phyloP scores from a whole-genome alignment of 208 protist species.

The Porcisia deanei region DNA sequence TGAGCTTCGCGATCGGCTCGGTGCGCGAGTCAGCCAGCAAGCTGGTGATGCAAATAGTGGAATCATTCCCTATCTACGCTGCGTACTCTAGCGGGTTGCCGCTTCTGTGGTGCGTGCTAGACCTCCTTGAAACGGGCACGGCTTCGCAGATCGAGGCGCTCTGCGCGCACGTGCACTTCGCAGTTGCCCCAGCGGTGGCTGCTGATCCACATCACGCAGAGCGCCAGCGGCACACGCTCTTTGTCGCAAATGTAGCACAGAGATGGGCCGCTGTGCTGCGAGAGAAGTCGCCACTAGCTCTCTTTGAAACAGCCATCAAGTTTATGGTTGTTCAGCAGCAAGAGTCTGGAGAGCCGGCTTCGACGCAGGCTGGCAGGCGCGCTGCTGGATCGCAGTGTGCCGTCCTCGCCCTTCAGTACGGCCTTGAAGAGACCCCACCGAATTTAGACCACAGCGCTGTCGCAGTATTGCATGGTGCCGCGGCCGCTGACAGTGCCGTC shows the following conservation, averaged over 20 bases:
- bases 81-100: conserved; percentile 58
- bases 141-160: conserved; percentile 54
- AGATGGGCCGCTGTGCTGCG: conserved; percentile 44
- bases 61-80: conserved; percentile 56
- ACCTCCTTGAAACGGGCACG: conserved; percentile 58
- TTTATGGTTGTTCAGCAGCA: conserved; percentile 66
- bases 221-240: conserved; percentile 47
- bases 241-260: conserved; percentile 47
- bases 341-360: conserved; percentile 31
- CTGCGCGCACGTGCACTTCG: conserved; percentile 56
- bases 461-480: conserved; percentile 14
- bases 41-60: conserved; percentile 55
- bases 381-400: conserved; percentile 40
- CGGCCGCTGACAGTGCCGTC: conserved; percentile 23
- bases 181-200: conserved; percentile 47
- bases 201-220: conserved; percentile 53
- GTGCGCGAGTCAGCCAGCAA: conserved; percentile 59
- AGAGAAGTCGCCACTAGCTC: conserved; percentile 39
- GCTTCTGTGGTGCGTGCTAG: conserved; percentile 75
- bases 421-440: background rate
- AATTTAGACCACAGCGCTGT: conserved; percentile 12
- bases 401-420: conserved; percentile 35
- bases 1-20: conserved; percentile 68
- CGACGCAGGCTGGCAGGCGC: conserved; percentile 17
- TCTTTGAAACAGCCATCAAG: conserved; percentile 58